Base-by-base conservation (phyloP, 2,329 filamentous ascomycete species). In the Rutstroemia sp. region DNA sequence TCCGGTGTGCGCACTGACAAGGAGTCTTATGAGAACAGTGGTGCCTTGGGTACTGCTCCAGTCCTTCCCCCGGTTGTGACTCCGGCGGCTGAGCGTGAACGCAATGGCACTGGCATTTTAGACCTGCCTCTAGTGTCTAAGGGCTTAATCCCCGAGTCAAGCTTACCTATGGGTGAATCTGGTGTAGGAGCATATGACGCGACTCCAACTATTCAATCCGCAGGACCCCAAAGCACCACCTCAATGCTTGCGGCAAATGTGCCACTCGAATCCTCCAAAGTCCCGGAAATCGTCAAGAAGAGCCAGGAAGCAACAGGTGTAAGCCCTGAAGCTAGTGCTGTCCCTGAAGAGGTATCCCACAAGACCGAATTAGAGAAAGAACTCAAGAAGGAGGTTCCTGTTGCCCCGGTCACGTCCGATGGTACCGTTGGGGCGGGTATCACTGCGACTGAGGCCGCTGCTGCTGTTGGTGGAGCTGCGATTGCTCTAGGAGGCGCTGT, bases 11-110 rank as follows among this genome's bases (percentile, higher is more conserved):
- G 85, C 67, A 80, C 89, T 19, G 92, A 96, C 70, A 81, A 90
- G 71, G 88, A 85, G 64, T 92, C 90, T 1, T 97, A 96, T 72
- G 87, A 95, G 71, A 88, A 88, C 71, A 84, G 85, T 61, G 87
- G 87, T 67, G 80, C 84, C 57, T 72, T 85, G 6, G 67, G 65
- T 3, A 59, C 61, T 53, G 60, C 65, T 18, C 67, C 68, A 18
- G 59, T 67, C 19, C 63, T 69, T 18, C 67, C 68, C 30, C 65
- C 66, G 19, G 67, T 69, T 75, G 74, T 66, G 27, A 69, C 79
- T 42, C 76, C 77, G 52, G 65, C 71, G 52, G 65, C 68, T 27
- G 70, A 69, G 63, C 63, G 67, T 12, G 65, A 65, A 10, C 38
- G 53, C 1, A 67, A 68, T 37, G 68, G 68, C 45, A 67, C 63